Evolutionary conservation across 2,329 filamentous ascomycete genomes (phyloP).

Genomic region (Claviceps africana): DNA sequence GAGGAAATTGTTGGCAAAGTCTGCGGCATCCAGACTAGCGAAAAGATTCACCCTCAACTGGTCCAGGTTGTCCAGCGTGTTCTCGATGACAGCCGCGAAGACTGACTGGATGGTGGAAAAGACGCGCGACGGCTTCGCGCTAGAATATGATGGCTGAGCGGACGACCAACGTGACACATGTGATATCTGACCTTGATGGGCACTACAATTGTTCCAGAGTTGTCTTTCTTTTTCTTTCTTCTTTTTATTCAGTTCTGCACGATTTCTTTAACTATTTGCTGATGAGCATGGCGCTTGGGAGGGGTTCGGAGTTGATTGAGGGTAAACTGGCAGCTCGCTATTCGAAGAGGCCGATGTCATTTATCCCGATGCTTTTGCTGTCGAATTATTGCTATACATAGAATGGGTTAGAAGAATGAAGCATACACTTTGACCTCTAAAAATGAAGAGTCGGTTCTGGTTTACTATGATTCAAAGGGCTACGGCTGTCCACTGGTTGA

Average conservation of each 20-base stretch:
- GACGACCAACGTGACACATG: constrained; percentile 6
- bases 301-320: constrained; percentile 7
- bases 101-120: constrained; percentile 21
- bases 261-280: constrained; percentile 2
- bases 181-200: constrained; percentile 4
- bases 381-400: constrained; percentile 3
- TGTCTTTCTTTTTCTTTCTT: no score
- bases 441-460: no score
- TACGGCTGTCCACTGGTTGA: no score
- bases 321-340: not conserved
- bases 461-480: no score
- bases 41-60: constrained; percentile 66
- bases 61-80: constrained; percentile 72
- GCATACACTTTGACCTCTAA: no score
- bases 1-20: constrained; percentile 67
- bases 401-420: constrained; percentile 4
- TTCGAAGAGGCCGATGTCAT: not conserved
- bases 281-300: constrained; percentile 12
- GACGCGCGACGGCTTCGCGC: not conserved
- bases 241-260: no score
- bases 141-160: constrained; percentile 4
- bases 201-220: no score
- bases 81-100: constrained; percentile 45
- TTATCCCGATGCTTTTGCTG: not conserved
- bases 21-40: constrained; percentile 61